Evolutionary conservation across 306 rosid species (phyloP).

Genomic region (Medicago truncatula): MtrunA17r5.0-ANR NC_053044.1:33933001-33933500

Average conservation of each 20-base stretch:
- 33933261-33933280: conserved; percentile 70
- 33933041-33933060: conserved; percentile 70
- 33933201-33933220: conserved; percentile 71
- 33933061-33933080: conserved; percentile 82
- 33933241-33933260: conserved; percentile 67
- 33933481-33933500: background rate
- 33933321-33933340: conserved; percentile 81
- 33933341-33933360: conserved; percentile 58
- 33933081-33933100: conserved; percentile 76
- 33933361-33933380: conserved; percentile 27
- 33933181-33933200: conserved; percentile 87
- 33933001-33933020: conserved; percentile 33
- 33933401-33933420: conserved; percentile 41
- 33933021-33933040: conserved; percentile 44
- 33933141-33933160: conserved; percentile 75
- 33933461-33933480: background rate
- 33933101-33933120: conserved; percentile 85
- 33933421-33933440: conserved; percentile 28
- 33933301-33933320: conserved; percentile 93
- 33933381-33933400: conserved; percentile 30
- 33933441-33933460: conserved; percentile 17
- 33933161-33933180: conserved; percentile 88
- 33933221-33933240: conserved; percentile 75
- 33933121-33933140: conserved; percentile 93
- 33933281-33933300: conserved; percentile 75